These are phyloP conservation scores for Tylopilus rubrobrunneus DNA, from an alignment of 768 basidiomycete species.

Conservation along the genomic window DNA sequence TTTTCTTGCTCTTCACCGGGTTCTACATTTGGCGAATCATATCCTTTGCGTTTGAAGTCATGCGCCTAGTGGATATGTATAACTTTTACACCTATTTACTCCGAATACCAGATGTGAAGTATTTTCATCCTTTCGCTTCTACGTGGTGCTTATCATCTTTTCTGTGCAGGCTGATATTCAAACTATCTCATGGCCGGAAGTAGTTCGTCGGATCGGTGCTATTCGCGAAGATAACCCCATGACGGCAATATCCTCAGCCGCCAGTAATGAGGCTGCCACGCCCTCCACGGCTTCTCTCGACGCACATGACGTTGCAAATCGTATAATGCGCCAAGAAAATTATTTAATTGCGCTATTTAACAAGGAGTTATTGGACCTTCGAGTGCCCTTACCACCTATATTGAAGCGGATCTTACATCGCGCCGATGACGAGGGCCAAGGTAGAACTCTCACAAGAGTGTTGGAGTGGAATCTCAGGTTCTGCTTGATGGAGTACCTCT, in stretches of 20 bases:
- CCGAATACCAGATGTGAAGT: constrained; percentile 85
- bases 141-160: constrained; percentile 10
- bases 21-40: constrained; percentile 90
- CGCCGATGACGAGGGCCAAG: constrained; percentile 55
- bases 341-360: constrained; percentile 98
- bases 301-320: constrained; percentile 96
- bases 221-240: constrained; percentile 93
- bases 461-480: constrained; percentile 97
- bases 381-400: constrained; percentile 68
- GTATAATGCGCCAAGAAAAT: constrained; percentile 97
- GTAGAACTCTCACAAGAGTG: constrained; percentile 79
- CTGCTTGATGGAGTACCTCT: constrained; percentile 93
- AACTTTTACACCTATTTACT: constrained; percentile 93
- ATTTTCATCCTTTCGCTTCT: background rate
- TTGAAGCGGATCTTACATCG: constrained; percentile 48
- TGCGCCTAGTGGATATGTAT: constrained; percentile 89
- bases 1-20: constrained; percentile 78
- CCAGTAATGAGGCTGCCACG: constrained; percentile 48
- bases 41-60: constrained; percentile 69
- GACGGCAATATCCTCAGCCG: constrained; percentile 74
- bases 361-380: constrained; percentile 89
- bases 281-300: constrained; percentile 84
- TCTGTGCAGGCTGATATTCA: constrained; percentile 88
- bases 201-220: constrained; percentile 84
- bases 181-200: constrained; percentile 94